A percentile compares a stretch with the other conserved stretches of the same genome.
Evolutionary conservation across 2,329 filamentous ascomycete species (phyloP).

Genomic region (Penicillium sp.): DNA sequence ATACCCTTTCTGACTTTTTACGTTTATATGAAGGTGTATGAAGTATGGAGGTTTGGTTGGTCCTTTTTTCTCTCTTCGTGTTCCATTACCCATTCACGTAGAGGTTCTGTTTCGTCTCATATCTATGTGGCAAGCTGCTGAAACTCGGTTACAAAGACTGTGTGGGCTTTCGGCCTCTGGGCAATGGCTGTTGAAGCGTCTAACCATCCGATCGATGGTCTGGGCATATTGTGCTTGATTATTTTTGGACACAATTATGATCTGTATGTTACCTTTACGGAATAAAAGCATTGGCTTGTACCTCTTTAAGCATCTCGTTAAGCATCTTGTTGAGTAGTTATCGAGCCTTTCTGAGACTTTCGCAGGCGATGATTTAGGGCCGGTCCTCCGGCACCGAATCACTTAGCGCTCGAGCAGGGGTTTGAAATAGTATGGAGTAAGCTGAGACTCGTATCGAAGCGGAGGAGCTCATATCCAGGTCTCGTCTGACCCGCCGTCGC

Average conservation of each 20-base stretch:
- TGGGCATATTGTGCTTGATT: slow-evolving; percentile 13
- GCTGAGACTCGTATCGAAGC: too few relatives aligned
- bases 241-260: slow-evolving; percentile 23
- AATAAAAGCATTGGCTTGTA: slow-evolving; percentile 19
- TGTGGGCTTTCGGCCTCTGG: background rate
- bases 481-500: too few relatives aligned
- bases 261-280: slow-evolving; percentile 25
- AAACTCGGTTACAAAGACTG: background rate
- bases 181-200: background rate
- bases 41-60: slow-evolving; percentile 23
- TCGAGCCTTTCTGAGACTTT: background rate
- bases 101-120: slow-evolving; percentile 15
- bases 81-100: slow-evolving; percentile 10
- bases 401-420: too few relatives aligned
- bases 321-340: background rate
- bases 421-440: too few relatives aligned
- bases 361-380: too few relatives aligned
- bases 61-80: slow-evolving; percentile 18
- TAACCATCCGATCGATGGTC: background rate
- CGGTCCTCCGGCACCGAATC: too few relatives aligned
- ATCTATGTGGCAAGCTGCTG: slow-evolving; percentile 6
- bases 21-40: slow-evolving; percentile 31
- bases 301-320: too few relatives aligned
- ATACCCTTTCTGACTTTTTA: slow-evolving; percentile 41
- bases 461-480: too few relatives aligned